Evolutionary conservation across 2,329 filamentous ascomycete genomes (phyloP).

Genomic region (Monosporascus cannonballus): DNA sequence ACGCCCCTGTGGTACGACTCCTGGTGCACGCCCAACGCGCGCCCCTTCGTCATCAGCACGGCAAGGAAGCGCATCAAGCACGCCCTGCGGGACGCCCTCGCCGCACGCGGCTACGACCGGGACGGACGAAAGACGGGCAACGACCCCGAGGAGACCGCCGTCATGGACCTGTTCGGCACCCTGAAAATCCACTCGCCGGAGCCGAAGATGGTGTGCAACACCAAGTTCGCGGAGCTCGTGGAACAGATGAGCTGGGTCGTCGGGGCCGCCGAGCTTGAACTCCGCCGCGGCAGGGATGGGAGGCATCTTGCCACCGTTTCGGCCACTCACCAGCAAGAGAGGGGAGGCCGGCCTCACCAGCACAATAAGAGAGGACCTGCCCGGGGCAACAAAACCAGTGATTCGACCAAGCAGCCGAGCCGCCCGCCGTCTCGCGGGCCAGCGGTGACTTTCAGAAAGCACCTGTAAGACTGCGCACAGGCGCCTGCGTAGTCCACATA

Average conservation of each 20-base stretch:
- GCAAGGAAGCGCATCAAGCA: slow-evolving; percentile 15
- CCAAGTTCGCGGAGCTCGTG: slow-evolving; percentile 16
- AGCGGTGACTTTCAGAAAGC: too few species aligned
- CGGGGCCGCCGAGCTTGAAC: slow-evolving; percentile 3
- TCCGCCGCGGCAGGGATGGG: slow-evolving; percentile 8
- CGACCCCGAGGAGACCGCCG: slow-evolving; percentile 2
- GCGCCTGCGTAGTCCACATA: too few species aligned
- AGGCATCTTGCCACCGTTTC: not conserved
- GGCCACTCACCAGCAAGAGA: too few species aligned
- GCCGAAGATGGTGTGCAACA: slow-evolving; percentile 15
- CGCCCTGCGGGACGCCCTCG: slow-evolving; percentile 21
- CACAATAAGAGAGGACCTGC: too few species aligned
- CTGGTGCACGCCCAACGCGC: not conserved
- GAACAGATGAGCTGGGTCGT: slow-evolving; percentile 13
- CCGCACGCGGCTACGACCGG: slow-evolving; percentile 19
- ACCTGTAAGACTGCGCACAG: too few species aligned
- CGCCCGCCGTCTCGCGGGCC: too few species aligned
- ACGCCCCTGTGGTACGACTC: slow-evolving; percentile 19
- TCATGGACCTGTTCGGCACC: slow-evolving; percentile 18
- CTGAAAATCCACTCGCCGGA: slow-evolving; percentile 8
- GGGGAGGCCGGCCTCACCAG: too few species aligned
- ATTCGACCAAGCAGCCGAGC: too few species aligned
- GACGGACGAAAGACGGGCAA: slow-evolving; percentile 13
- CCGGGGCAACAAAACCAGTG: too few species aligned
- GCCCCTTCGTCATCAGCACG: slow-evolving; percentile 10